Conservation (phyloP, 352 stramenopile genomes). For the Pythium periplocum region DNA sequence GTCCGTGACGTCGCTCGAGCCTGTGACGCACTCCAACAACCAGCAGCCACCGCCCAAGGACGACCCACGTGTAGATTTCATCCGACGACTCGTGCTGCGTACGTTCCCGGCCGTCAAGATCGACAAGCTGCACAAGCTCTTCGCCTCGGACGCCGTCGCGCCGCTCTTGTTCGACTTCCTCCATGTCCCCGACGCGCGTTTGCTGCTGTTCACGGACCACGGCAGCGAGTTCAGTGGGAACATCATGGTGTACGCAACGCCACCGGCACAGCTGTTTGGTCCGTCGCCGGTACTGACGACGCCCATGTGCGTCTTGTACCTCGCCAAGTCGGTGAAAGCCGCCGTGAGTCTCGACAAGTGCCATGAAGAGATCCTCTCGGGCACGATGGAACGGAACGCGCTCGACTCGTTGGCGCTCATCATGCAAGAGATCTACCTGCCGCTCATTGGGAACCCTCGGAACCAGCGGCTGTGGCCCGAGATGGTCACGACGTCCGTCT, state of each 20-base stretch:
- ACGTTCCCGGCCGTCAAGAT: conserved; percentile 62
- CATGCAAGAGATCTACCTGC: conserved; percentile 72
- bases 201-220: conserved; percentile 72
- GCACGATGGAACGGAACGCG: conserved; percentile 67
- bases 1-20: conserved; percentile 3
- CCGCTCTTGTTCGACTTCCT: conserved; percentile 68
- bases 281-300: conserved; percentile 17
- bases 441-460: conserved; percentile 63
- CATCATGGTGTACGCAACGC: conserved; percentile 60
- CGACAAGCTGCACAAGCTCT: conserved; percentile 49
- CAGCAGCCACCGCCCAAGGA: conserved; percentile 33
- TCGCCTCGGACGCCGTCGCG: conserved; percentile 58
- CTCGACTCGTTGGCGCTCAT: conserved; percentile 71
- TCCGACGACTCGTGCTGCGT: conserved; percentile 50
- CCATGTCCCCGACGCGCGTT: conserved; percentile 45
- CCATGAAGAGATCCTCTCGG: conserved; percentile 69
- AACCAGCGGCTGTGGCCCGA: conserved; percentile 81
- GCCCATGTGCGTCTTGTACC: conserved; percentile 59
- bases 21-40: conserved; percentile 2
- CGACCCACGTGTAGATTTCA: conserved; percentile 59
- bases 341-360: conserved; percentile 52
- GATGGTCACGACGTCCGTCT: conserved; percentile 74
- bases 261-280: conserved; percentile 41
- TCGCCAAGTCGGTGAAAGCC: conserved; percentile 66
- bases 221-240: conserved; percentile 42